These are phyloP conservation scores for Calonectria hongkongensis DNA, from an alignment of 2,329 filamentous ascomycete genomes.

Conservation along the genomic window DNA sequence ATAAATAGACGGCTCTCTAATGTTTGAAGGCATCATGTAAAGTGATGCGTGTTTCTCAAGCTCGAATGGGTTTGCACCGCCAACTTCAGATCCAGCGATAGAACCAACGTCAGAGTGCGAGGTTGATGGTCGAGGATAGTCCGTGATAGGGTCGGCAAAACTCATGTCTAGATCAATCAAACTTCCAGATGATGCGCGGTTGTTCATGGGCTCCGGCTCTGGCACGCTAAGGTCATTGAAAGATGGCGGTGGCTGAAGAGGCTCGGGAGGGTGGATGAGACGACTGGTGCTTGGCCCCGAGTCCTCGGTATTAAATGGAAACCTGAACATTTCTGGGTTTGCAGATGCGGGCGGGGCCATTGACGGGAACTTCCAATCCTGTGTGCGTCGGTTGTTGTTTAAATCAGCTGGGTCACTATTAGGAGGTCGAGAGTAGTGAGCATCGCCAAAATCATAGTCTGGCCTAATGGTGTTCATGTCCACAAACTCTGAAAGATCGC, in stretches of 20 bases:
- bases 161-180: constrained; percentile 75
- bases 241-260: constrained; percentile 64
- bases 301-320: constrained; percentile 66
- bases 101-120: constrained; percentile 76
- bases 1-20: constrained; percentile 76
- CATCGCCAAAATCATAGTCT: constrained; percentile 70
- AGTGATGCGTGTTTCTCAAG: constrained; percentile 78
- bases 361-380: constrained; percentile 76
- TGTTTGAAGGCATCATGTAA: constrained; percentile 65
- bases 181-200: constrained; percentile 66
- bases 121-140: constrained; percentile 73
- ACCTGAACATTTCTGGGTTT: constrained; percentile 71
- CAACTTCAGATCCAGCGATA: constrained; percentile 73
- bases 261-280: constrained; percentile 72
- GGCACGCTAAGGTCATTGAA: constrained; percentile 65
- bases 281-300: constrained; percentile 58
- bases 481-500: constrained; percentile 74
- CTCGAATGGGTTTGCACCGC: constrained; percentile 76
- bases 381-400: constrained; percentile 70
- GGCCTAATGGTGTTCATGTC: constrained; percentile 77
- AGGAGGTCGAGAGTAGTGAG: constrained; percentile 68
- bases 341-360: constrained; percentile 71
- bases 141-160: constrained; percentile 70
- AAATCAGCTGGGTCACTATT: constrained; percentile 75
- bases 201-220: constrained; percentile 57